Evolutionary conservation across 2,329 filamentous ascomycete species (phyloP).

Genomic region (Xylariales sp.): DNA sequence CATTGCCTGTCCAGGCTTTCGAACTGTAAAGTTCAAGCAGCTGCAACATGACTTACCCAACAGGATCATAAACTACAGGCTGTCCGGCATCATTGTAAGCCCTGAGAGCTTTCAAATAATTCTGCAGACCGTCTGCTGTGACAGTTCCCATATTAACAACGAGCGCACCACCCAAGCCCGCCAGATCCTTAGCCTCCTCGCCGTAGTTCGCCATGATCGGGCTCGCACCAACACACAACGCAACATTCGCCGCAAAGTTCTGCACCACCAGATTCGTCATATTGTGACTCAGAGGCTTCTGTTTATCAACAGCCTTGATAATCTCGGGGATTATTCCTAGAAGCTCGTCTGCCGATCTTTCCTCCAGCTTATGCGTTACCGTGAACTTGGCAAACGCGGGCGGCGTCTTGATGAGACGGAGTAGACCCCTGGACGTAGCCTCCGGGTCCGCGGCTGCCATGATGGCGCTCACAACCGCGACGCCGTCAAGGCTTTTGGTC

Average conservation of each 20-base stretch:
- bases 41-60: constrained; percentile 55
- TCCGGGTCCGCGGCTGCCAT: constrained; percentile 67
- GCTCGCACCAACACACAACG: constrained; percentile 70
- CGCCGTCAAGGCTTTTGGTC: constrained; percentile 65
- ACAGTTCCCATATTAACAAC: constrained; percentile 96
- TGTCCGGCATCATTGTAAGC: constrained; percentile 77
- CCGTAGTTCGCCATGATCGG: constrained; percentile 93
- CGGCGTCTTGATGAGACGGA: constrained; percentile 45
- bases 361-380: constrained; percentile 10
- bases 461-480: constrained; percentile 87
- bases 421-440: constrained; percentile 55
- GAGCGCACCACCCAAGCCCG: constrained; percentile 68
- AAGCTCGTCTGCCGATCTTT: constrained; percentile 17
- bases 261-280: constrained; percentile 98
- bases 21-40: neutral
- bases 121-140: constrained; percentile 66
- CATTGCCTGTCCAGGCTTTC: too few species aligned
- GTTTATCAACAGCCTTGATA: constrained; percentile 55
- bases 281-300: constrained; percentile 79
- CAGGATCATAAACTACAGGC: constrained; percentile 82
- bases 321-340: constrained; percentile 34
- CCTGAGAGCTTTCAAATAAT: constrained; percentile 67
- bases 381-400: constrained; percentile 21
- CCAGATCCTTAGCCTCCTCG: constrained; percentile 77
- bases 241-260: constrained; percentile 90